A percentile compares a stretch with the other conserved stretches of the same genome.
Conservation (phyloP, 2,329 filamentous ascomycete genomes). For the Fusarium albosuccineum region DNA sequence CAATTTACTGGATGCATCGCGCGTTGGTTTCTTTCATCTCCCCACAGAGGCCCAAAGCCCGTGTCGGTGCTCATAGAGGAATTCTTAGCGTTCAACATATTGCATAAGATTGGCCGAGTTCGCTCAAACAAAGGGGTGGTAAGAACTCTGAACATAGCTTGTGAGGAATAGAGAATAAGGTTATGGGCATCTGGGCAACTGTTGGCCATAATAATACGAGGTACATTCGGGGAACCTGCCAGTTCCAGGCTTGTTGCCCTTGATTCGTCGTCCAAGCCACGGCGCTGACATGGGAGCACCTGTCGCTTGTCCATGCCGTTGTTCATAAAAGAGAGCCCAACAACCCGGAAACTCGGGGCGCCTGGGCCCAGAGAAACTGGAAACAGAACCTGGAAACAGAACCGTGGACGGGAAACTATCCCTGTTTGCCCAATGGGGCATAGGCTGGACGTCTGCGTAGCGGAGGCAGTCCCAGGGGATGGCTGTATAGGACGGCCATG, state of each 20-base stretch:
- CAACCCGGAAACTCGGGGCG: slow-evolving; percentile 13
- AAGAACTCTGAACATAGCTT: background rate
- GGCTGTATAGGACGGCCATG: background rate
- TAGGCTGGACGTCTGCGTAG: slow-evolving; percentile 6
- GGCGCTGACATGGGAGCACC: slow-evolving; percentile 3
- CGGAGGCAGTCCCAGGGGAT: background rate
- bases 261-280: background rate
- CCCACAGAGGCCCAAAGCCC: too few species aligned
- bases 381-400: slow-evolving; percentile 4
- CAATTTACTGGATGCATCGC: too few species aligned
- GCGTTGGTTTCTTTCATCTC: too few species aligned
- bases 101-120: too few species aligned
- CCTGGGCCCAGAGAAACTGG: background rate
- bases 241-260: background rate
- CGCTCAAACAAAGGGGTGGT: too few species aligned
- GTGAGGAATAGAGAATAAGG: slow-evolving; percentile 4
- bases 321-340: background rate
- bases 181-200: background rate
- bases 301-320: background rate
- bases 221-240: background rate
- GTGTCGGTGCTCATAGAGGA: too few species aligned
- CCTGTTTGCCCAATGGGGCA: slow-evolving; percentile 14
- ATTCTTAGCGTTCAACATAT: too few species aligned
- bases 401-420: slow-evolving; percentile 8
- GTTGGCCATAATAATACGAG: background rate